Evolutionary conservation across 1,139 yeast species (phyloP).

Genomic region (Candida tetrigidarum): DNA sequence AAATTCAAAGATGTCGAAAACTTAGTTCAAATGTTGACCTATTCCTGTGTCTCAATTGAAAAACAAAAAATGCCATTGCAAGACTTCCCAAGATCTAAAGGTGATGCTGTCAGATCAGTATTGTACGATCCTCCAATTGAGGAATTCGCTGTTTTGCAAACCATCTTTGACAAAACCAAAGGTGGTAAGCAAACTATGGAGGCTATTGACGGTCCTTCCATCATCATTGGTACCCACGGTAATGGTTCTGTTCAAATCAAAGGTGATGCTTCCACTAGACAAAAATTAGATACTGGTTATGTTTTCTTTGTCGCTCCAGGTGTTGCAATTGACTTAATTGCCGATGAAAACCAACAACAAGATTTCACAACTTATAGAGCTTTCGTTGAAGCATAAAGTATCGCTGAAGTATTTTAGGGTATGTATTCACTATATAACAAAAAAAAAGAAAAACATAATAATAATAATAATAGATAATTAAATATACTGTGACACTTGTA

Average conservation of each 20-base stretch:
- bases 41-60: constrained; percentile 84
- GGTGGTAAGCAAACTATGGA: constrained; percentile 54
- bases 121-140: constrained; percentile 96
- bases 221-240: constrained; percentile 84
- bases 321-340: constrained; percentile 60
- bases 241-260: constrained; percentile 58
- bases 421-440: too few relatives aligned
- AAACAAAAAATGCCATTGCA: constrained; percentile 88
- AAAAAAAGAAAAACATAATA: not conserved
- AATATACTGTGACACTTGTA: too few relatives aligned
- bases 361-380: constrained; percentile 84
- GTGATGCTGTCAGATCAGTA: constrained; percentile 63
- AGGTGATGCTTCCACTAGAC: constrained; percentile 35
- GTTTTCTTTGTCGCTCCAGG: constrained; percentile 87
- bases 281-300: constrained; percentile 59
- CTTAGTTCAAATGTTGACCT: constrained; percentile 89
- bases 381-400: constrained; percentile 69
- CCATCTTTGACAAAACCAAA: constrained; percentile 50
- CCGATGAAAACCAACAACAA: constrained; percentile 44
- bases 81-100: constrained; percentile 63
- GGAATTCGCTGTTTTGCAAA: constrained; percentile 90
- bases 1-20: constrained; percentile 94
- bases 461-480: not conserved
- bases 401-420: not conserved
- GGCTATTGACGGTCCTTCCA: constrained; percentile 83